These are phyloP conservation scores for Cucurbita moschata DNA, from an alignment of 306 rosid genomes.

Conservation along the genomic window DNA sequence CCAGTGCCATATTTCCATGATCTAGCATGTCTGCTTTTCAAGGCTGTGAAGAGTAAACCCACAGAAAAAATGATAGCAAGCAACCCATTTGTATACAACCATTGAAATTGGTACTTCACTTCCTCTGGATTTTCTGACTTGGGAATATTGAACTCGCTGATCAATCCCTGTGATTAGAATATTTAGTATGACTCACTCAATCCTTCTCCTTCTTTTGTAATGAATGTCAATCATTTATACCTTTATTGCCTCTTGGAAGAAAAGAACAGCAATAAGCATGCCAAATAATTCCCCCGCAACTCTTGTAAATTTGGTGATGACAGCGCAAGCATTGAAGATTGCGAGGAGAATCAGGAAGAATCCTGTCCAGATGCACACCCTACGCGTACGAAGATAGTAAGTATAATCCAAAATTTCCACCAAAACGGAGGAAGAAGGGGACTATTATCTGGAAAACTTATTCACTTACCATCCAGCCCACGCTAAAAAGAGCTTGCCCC, in stretches of 20 bases:
- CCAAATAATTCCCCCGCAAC: constrained; percentile 84
- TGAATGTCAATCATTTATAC: constrained; percentile 12
- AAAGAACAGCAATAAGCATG: constrained; percentile 74
- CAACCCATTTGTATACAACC: constrained; percentile 71
- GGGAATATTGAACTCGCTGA: constrained; percentile 54
- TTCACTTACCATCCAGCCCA: constrained; percentile 74
- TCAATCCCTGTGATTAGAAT: constrained; percentile 40
- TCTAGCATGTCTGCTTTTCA: constrained; percentile 67
- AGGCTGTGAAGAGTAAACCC: constrained; percentile 47
- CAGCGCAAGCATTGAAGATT: constrained; percentile 53
- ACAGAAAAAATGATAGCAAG: constrained; percentile 50
- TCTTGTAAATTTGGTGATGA: constrained; percentile 69
- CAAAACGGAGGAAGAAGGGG: not conserved
- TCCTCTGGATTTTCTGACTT: constrained; percentile 27
- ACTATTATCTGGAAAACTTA: not conserved
- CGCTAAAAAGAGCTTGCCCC: constrained; percentile 48
- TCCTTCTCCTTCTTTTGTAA: not conserved
- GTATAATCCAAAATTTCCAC: not conserved
- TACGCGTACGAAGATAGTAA: constrained; percentile 5
- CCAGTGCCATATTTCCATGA: constrained; percentile 76
- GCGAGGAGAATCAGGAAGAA: constrained; percentile 55
- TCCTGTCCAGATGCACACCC: constrained; percentile 89
- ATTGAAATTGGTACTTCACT: constrained; percentile 32
- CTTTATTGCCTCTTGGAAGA: constrained; percentile 80
- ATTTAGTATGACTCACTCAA: not conserved